phyloP scores from a whole-genome alignment of 495 filamentous ascomycete genomes.

The Xylaria longipes region DNA sequence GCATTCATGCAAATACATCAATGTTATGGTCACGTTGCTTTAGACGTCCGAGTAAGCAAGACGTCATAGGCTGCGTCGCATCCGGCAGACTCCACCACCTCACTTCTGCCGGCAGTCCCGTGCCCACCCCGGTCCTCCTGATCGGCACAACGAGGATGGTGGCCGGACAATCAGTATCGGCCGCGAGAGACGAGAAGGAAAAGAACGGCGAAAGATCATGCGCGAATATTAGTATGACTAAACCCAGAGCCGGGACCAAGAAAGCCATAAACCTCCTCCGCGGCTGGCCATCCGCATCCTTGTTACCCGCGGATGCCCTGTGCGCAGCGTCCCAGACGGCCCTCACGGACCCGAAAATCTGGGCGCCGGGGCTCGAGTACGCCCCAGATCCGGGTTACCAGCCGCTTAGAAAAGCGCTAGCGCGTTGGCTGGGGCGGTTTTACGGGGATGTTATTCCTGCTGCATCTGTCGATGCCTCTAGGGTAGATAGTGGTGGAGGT shows the following conservation, averaged over 20 bases:
- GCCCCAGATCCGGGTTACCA: conserved; percentile 78
- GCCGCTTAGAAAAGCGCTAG: conserved; percentile 67
- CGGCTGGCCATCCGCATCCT: conserved; percentile 73
- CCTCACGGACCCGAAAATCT: conserved; percentile 64
- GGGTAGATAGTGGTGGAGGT: neutral
- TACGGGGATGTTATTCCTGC: conserved; percentile 47
- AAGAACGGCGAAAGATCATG: neutral
- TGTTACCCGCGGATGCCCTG: conserved; percentile 70
- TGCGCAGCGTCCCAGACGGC: conserved; percentile 58
- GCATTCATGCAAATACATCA: neutral
- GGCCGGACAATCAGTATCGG: conserved; percentile 2
- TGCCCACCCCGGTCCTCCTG: neutral
- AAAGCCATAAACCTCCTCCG: conserved; percentile 67
- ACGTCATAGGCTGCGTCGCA: conserved; percentile 1
- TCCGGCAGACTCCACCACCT: neutral
- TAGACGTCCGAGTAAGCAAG: neutral
- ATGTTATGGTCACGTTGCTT: neutral
- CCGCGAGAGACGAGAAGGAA: neutral
- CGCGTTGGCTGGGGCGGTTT: conserved; percentile 69
- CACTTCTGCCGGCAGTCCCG: neutral
- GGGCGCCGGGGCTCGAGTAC: conserved; percentile 69
- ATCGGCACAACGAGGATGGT: conserved; percentile 6
- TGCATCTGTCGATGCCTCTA: neutral
- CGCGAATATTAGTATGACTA: neutral
- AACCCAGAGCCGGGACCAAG: conserved; percentile 18